Conservation (phyloP, 2,329 filamentous ascomycete genomes). For the Ceratocystiopsis minuta region DNA sequence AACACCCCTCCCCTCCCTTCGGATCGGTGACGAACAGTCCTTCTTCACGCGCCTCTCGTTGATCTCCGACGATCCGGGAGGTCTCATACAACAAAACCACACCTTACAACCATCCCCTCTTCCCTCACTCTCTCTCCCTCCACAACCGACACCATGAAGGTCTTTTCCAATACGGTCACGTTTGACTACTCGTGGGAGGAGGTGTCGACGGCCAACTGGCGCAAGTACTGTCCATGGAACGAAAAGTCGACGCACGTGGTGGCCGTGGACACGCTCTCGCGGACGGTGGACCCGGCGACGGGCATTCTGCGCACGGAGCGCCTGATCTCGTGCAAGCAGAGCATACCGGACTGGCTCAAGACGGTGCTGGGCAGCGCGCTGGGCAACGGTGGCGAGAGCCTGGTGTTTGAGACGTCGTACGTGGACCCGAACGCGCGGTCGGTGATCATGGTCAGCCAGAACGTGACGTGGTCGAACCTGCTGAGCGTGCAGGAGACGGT, state of each 20-base stretch:
- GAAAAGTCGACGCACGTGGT: conserved; percentile 94
- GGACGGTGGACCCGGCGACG: conserved; percentile 36
- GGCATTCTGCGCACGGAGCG: conserved; percentile 44
- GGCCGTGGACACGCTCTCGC: conserved; percentile 80
- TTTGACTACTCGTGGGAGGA: conserved; percentile 99
- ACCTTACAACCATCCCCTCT: too few species aligned
- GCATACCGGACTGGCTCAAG: conserved; percentile 62
- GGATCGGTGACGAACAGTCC: too few species aligned
- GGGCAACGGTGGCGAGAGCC: conserved; percentile 44
- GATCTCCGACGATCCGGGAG: too few species aligned
- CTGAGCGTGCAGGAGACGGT: conserved; percentile 88
- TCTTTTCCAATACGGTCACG: conserved; percentile 76
- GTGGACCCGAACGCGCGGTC: conserved; percentile 70
- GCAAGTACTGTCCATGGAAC: conserved; percentile 98
- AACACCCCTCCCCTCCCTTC: too few species aligned
- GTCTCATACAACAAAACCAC: too few species aligned
- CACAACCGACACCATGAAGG: conserved; percentile 53
- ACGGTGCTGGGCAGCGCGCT: conserved; percentile 54
- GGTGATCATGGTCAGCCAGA: conserved; percentile 92
- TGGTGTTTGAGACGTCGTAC: conserved; percentile 91
- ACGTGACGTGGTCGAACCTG: conserved; percentile 83
- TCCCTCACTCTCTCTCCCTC: too few species aligned
- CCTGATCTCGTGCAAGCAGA: conserved; percentile 43
- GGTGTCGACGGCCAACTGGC: conserved; percentile 94
- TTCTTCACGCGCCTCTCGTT: too few species aligned